A percentile compares a stretch with the other conserved stretches of the same genome.
Conservation (phyloP, 139 green algal species). For the Ulvella scutata region DNA sequence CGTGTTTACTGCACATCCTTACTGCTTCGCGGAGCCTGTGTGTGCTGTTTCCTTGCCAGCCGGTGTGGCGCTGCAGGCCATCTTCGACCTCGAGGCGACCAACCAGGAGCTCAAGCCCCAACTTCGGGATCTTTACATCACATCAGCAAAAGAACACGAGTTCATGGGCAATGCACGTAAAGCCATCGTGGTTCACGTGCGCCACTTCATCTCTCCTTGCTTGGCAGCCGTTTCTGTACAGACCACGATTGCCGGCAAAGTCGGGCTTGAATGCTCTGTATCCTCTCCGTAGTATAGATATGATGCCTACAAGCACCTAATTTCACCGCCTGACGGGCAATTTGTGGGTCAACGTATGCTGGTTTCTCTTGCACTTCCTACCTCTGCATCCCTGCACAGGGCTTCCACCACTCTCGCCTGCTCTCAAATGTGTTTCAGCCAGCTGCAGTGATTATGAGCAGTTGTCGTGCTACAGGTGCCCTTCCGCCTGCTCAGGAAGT, state of each 20-base stretch:
- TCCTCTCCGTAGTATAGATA: too few species aligned
- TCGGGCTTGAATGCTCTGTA: too few species aligned
- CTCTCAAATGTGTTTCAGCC: not conserved
- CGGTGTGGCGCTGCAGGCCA: conserved; percentile 59
- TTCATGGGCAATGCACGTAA: conserved; percentile 65
- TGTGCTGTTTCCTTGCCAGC: not conserved
- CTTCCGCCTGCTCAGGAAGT: conserved; percentile 91
- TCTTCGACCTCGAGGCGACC: conserved; percentile 98
- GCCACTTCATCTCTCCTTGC: too few species aligned
- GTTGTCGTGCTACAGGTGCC: conserved; percentile 48
- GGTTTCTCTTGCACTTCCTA: too few species aligned
- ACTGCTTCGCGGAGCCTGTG: not conserved
- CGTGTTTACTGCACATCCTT: not conserved
- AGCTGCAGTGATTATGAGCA: not conserved
- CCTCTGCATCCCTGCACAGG: too few species aligned
- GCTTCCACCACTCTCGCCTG: too few species aligned
- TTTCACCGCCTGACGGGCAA: too few species aligned
- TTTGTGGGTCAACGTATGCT: too few species aligned
- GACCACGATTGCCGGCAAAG: too few species aligned
- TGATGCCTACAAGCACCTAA: too few species aligned
- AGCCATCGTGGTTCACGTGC: conserved; percentile 89
- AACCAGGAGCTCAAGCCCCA: conserved; percentile 96
- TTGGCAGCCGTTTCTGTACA: too few species aligned
- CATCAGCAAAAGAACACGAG: conserved; percentile 82
- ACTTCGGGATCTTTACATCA: conserved; percentile 97